Evolutionary conservation across 108 stramenopile species (phyloP), one percentile per base, ranked within the genome.

Genomic region (Mediolabrus comicus): DNA sequence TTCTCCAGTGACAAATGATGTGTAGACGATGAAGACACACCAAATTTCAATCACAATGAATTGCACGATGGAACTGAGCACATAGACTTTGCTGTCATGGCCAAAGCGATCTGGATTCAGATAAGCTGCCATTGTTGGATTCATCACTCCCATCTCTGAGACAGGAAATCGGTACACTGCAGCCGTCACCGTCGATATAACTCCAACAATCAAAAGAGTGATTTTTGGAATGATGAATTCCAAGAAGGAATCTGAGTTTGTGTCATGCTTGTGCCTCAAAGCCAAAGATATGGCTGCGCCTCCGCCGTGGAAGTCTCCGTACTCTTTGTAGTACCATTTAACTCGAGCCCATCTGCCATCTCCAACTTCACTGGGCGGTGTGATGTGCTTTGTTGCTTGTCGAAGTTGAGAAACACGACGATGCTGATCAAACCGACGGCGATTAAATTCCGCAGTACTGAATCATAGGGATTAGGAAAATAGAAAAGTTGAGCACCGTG

Each of bases 141-240:
- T 72, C 38, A 34, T 74, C 26, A 67, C 32, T 4, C 28, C 57
- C 11, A 70, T 60, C 19, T 67, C 72, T 19, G 84, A 75, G 22
- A 35, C 28, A 16, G 80, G 84, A 61, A 84, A 85, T 30, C 85
- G 57, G 51, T 71, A 87, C 14, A 69, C 51, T 10, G 85, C 75
- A n/a, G 76, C 71, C 6, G 74, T 62, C 24, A 80, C 54, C 12
- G 83, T 72, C 6, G 87, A 80, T 0, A 66, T 69, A 25, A 83
- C 54, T 2, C 87, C 88, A 49, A 87, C 25, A 0, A 77, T 13
- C 13, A 87, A 59, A 8, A 92, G 43, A 19, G 77, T 19, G 1
- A 88, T 32, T 62, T 92, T 90, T 14, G 87, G 84, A n/a, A 88
- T 34, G 13, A 92, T 62, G 59, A 90, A 92, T 64, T 92, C 92